These are phyloP conservation scores for Candida palmyrensis DNA, from an alignment of 805 yeast genomes.

Conservation along the genomic window DNA sequence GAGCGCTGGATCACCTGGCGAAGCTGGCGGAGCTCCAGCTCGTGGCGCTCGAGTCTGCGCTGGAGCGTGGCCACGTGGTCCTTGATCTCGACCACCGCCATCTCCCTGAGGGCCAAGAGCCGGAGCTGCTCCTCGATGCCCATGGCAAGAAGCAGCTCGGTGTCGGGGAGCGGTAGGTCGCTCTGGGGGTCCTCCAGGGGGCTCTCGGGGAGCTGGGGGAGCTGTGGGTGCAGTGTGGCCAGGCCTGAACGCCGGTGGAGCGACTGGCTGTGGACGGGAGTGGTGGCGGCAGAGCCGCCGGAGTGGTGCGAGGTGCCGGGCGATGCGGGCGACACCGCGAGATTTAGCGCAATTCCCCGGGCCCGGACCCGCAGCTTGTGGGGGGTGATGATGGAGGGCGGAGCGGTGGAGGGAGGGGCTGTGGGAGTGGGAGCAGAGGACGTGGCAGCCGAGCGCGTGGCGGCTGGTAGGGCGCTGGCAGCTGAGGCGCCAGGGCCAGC, in stretches of 20 bases:
- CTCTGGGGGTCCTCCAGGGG: too few relatives aligned
- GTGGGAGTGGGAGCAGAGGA: too few relatives aligned
- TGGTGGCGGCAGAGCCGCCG: background rate
- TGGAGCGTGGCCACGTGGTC: slow-evolving; percentile 45
- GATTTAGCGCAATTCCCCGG: slow-evolving; percentile 29
- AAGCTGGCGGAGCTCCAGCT: slow-evolving; percentile 46
- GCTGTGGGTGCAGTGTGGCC: slow-evolving; percentile 3
- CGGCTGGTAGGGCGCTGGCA: too few relatives aligned
- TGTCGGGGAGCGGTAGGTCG: slow-evolving; percentile 28
- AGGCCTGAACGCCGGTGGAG: slow-evolving; percentile 5
- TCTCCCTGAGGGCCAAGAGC: slow-evolving; percentile 62
- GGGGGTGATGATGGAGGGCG: slow-evolving; percentile 3
- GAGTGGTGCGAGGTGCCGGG: background rate
- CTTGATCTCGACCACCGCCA: slow-evolving; percentile 60
- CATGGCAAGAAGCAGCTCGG: slow-evolving; percentile 19
- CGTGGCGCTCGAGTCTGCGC: slow-evolving; percentile 35
- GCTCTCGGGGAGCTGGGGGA: too few relatives aligned
- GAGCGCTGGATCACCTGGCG: slow-evolving; percentile 44
- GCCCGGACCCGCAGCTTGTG: slow-evolving; percentile 9
- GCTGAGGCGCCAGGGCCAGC: too few relatives aligned
- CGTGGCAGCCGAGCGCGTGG: too few relatives aligned
- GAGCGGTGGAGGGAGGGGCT: too few relatives aligned
- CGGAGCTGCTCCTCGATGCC: slow-evolving; percentile 54
- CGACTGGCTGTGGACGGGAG: slow-evolving; percentile 1
- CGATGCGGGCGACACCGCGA: slow-evolving; percentile 25